These are phyloP conservation scores for Cercospora berteroae DNA, from an alignment of 2,329 filamentous ascomycete genomes.

Conservation along the genomic window DNA sequence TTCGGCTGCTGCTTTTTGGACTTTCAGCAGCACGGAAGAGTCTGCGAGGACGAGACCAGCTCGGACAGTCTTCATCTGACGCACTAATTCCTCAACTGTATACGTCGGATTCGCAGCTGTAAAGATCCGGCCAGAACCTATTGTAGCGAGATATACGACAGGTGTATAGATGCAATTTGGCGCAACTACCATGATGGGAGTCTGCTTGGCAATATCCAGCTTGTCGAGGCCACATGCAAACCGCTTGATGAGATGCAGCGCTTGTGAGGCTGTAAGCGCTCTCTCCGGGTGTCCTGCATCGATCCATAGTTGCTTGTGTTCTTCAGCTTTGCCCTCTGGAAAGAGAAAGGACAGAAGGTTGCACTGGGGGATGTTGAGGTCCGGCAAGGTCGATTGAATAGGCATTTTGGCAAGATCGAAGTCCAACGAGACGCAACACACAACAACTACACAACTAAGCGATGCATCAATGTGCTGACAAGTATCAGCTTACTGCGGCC, in stretches of 20 bases:
- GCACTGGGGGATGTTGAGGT: slow-evolving; percentile 10
- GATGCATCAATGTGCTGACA: background rate
- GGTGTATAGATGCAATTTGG: slow-evolving; percentile 13
- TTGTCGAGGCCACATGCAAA: slow-evolving; percentile 59
- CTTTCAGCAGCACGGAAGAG: slow-evolving; percentile 56
- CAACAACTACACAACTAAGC: background rate
- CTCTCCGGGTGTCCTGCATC: slow-evolving; percentile 5
- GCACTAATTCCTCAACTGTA: slow-evolving; percentile 68
- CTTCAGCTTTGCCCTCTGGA: slow-evolving; percentile 3
- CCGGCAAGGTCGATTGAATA: slow-evolving; percentile 4
- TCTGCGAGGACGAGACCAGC: slow-evolving; percentile 66
- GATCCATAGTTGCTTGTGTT: slow-evolving; percentile 14
- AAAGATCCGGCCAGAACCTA: slow-evolving; percentile 63
- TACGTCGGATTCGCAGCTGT: slow-evolving; percentile 72
- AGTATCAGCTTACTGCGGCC: background rate
- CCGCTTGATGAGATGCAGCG: slow-evolving; percentile 55
- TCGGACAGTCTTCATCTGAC: slow-evolving; percentile 70
- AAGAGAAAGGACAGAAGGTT: slow-evolving; percentile 16
- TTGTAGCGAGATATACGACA: slow-evolving; percentile 68
- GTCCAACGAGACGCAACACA: background rate
- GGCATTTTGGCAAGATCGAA: slow-evolving; percentile 1
- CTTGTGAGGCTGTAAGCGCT: slow-evolving; percentile 3
- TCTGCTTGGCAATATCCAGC: slow-evolving; percentile 47
- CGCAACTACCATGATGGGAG: slow-evolving; percentile 68
- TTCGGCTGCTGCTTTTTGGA: slow-evolving; percentile 51